These are phyloP conservation scores for Bruguiera gymnorhiza DNA, from an alignment of 345 rosid genomes.

Conservation along the genomic window DNA sequence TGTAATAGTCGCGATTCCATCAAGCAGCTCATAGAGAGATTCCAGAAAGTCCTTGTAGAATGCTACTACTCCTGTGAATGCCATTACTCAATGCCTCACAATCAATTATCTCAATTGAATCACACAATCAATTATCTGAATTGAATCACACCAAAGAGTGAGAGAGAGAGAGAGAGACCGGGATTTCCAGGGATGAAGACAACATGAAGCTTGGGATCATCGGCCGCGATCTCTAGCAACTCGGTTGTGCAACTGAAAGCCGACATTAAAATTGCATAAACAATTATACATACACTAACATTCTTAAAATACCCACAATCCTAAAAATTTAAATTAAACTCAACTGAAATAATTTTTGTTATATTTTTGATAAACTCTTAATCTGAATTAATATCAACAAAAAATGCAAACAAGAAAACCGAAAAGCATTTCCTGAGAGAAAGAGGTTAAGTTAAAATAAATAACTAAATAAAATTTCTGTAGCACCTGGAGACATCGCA, in stretches of 20 bases:
- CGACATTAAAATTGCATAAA: background rate
- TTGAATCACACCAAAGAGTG: no score
- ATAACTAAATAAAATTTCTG: background rate
- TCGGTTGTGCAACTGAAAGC: conserved; percentile 55
- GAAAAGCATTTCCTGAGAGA: background rate
- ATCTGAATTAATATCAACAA: no score
- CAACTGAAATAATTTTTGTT: no score
- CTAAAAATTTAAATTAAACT: no score
- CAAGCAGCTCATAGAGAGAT: conserved; percentile 50
- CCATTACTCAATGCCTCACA: background rate
- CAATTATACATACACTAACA: no score
- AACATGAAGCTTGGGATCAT: conserved; percentile 55
- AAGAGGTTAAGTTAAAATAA: background rate
- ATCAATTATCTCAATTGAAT: background rate
- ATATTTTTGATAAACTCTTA: no score
- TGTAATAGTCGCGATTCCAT: conserved; percentile 49
- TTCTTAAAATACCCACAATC: no score
- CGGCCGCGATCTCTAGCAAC: conserved; percentile 63
- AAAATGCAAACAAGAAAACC: background rate
- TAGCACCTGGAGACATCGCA: conserved; percentile 64
- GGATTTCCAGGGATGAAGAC: conserved; percentile 87
- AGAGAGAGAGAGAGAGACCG: conserved; percentile 26
- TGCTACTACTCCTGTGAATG: conserved; percentile 47
- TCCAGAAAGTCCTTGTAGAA: conserved; percentile 73
- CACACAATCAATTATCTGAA: background rate